phyloP scores from a whole-genome alignment of 139 green algal genomes.

The Chlamydomonas sp. region DNA sequence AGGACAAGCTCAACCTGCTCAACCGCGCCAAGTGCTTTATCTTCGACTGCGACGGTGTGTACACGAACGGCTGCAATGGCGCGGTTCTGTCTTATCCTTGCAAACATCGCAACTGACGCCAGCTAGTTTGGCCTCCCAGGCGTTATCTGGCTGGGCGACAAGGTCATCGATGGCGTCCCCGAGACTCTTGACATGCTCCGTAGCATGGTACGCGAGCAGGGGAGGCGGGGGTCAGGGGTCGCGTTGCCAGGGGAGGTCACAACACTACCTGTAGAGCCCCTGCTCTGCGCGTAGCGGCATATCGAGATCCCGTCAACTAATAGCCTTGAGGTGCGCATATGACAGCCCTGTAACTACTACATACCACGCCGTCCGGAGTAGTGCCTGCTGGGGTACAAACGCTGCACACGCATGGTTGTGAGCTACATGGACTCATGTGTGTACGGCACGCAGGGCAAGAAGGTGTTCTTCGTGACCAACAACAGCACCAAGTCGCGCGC shows the following conservation, averaged over 20 bases:
- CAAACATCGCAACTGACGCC: background rate
- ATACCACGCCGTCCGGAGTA: too few relatives aligned
- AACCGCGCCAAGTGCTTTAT: slow-evolving; percentile 97
- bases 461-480: slow-evolving; percentile 99
- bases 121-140: slow-evolving; percentile 47
- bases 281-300: too few relatives aligned
- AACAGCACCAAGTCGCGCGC: slow-evolving; percentile 98
- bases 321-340: too few relatives aligned
- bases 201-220: slow-evolving; percentile 61
- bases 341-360: too few relatives aligned
- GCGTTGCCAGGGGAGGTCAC: background rate
- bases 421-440: background rate
- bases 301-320: too few relatives aligned
- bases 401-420: background rate
- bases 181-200: slow-evolving; percentile 96
- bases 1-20: slow-evolving; percentile 84
- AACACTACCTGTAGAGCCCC: background rate
- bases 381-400: too few relatives aligned
- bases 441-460: slow-evolving; percentile 86
- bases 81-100: background rate
- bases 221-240: background rate
- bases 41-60: slow-evolving; percentile 98
- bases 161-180: slow-evolving; percentile 95
- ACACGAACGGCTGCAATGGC: background rate
- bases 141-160: slow-evolving; percentile 98